phyloP scores from a whole-genome alignment of 306 rosid genomes.

The Begonia fuchsioides region DNA sequence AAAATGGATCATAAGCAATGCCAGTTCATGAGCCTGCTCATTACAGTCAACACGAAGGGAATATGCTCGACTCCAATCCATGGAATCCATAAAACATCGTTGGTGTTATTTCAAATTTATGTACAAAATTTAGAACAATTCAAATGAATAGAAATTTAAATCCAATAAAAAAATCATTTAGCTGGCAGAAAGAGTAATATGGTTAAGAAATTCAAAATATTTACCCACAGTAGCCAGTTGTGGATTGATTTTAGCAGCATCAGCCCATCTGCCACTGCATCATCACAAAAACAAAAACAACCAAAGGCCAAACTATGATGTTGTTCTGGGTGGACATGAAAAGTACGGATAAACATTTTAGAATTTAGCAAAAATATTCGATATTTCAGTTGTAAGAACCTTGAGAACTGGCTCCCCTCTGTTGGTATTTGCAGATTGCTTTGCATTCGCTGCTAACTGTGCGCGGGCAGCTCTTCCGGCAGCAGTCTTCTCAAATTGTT shows the following conservation, averaged over 20 bases:
- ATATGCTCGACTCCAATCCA: too few species aligned
- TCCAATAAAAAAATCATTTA: too few species aligned
- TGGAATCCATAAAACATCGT: too few species aligned
- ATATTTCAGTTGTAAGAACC: constrained; percentile 12
- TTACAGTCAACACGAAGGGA: too few species aligned
- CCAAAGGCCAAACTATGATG: background rate
- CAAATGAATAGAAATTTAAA: too few species aligned
- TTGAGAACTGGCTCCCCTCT: constrained; percentile 62
- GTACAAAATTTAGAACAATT: too few species aligned
- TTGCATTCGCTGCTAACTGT: constrained; percentile 60
- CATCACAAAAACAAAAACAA: constrained; percentile 5
- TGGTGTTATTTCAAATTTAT: too few species aligned
- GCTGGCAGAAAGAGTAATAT: too few species aligned
- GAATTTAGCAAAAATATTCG: background rate
- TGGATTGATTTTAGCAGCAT: background rate
- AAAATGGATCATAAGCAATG: too few species aligned
- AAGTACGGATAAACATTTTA: background rate
- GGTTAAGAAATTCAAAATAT: too few species aligned
- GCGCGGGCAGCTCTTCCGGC: constrained; percentile 83
- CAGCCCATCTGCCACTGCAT: constrained; percentile 83
- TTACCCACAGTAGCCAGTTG: too few species aligned
- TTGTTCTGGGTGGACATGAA: background rate
- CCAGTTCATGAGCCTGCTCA: too few species aligned
- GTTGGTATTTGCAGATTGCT: constrained; percentile 47
- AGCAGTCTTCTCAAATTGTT: constrained; percentile 60